A percentile compares a stretch with the other conserved stretches of the same genome.
phyloP scores from a whole-genome alignment of 2,329 filamentous ascomycete species.

The Phialophora expanda region DNA sequence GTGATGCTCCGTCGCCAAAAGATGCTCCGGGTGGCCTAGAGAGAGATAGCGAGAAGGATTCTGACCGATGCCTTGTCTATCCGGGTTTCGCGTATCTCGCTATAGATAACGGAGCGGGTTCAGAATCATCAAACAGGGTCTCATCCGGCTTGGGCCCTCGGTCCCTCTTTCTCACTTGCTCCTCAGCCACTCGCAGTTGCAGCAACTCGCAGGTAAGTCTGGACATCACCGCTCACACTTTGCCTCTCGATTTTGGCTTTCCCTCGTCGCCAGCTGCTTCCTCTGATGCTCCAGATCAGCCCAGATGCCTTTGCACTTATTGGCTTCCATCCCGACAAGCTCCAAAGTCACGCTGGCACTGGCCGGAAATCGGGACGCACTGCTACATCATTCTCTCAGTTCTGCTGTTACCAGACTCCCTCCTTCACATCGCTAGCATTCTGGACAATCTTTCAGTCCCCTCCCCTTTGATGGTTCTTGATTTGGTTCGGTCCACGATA shows the following conservation, averaged over 20 bases:
- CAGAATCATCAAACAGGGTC: slow-evolving; percentile 19
- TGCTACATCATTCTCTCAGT: slow-evolving; percentile 13
- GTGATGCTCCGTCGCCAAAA: background rate
- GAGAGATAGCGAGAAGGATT: background rate
- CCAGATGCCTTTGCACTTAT: slow-evolving; percentile 6
- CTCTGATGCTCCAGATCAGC: slow-evolving; percentile 2
- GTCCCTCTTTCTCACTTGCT: slow-evolving; percentile 13
- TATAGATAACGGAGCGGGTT: slow-evolving; percentile 16
- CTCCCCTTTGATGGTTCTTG: background rate
- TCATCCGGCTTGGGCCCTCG: slow-evolving; percentile 10
- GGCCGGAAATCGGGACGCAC: background rate
- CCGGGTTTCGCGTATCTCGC: slow-evolving; percentile 16
- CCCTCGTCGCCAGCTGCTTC: background rate
- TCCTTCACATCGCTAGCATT: slow-evolving; percentile 14
- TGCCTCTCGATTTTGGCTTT: background rate
- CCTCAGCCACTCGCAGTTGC: slow-evolving; percentile 10
- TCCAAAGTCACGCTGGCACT: slow-evolving; percentile 7
- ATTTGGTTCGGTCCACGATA: background rate
- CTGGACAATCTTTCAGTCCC: slow-evolving; percentile 2
- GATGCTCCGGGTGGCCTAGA: background rate
- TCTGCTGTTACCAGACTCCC: slow-evolving; percentile 6
- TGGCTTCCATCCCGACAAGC: slow-evolving; percentile 10
- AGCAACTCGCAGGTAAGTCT: slow-evolving; percentile 8
- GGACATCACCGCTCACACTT: slow-evolving; percentile 21
- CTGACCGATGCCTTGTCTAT: slow-evolving; percentile 2